Percentiles rank a stretch among this genome's conserved stretches.
These are phyloP conservation scores for Pulicaria dysenterica DNA, from an alignment of 129 eudicot genomes.

Conservation along the genomic window DNA sequence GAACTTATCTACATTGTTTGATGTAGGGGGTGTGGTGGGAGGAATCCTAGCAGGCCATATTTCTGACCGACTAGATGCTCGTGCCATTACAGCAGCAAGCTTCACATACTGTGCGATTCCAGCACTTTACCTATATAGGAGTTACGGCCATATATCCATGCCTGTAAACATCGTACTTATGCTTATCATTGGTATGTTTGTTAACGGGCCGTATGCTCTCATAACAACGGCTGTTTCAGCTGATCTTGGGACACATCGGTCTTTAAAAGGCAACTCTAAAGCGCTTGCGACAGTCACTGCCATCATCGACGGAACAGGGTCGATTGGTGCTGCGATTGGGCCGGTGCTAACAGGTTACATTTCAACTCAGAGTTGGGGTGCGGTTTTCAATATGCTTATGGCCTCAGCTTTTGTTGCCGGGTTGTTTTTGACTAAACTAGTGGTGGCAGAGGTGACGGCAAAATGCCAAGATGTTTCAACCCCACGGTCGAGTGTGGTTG, in stretches of 20 bases:
- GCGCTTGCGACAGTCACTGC: constrained; percentile 96
- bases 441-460: constrained; percentile 67
- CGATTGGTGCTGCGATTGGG: constrained; percentile 95
- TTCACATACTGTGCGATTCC: constrained; percentile 92
- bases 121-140: constrained; percentile 72
- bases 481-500: constrained; percentile 24
- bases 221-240: constrained; percentile 97
- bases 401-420: constrained; percentile 73
- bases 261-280: constrained; percentile 75
- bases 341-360: constrained; percentile 87
- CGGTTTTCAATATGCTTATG: constrained; percentile 86
- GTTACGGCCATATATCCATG: constrained; percentile 71
- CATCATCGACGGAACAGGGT: constrained; percentile 94
- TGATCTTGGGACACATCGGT: constrained; percentile 89
- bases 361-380: constrained; percentile 75
- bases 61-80: constrained; percentile 79
- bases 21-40: constrained; percentile 94
- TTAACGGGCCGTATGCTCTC: constrained; percentile 94
- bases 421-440: constrained; percentile 76
- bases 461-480: constrained; percentile 52
- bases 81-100: constrained; percentile 95
- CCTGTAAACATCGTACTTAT: constrained; percentile 61
- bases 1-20: constrained; percentile 81
- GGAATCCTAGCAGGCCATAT: constrained; percentile 89
- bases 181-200: constrained; percentile 80